Evolutionary conservation across 768 basidiomycete genomes (phyloP).

Genomic region (Agaricus subrufescens): DNA sequence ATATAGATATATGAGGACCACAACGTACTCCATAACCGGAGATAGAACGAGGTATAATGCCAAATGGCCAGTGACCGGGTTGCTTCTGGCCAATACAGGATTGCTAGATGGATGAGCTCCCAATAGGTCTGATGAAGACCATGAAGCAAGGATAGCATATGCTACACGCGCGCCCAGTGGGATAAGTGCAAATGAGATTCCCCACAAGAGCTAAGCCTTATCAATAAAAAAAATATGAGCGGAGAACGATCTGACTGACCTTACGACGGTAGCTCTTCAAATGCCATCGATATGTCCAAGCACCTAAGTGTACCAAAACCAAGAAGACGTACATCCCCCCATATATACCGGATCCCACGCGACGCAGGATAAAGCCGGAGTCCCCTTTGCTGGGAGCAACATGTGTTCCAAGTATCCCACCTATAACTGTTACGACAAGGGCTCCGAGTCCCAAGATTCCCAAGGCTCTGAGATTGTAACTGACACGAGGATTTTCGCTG

Average conservation of each 20-base stretch:
- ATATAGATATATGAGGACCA: constrained; percentile 42
- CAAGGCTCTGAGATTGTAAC: constrained; percentile 29
- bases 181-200: constrained; percentile 50
- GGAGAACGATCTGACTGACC: constrained; percentile 23
- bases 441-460: constrained; percentile 34
- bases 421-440: constrained; percentile 39
- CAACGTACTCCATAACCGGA: constrained; percentile 54
- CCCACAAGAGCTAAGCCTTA: constrained; percentile 44
- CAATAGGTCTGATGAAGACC: constrained; percentile 46
- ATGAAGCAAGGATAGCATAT: constrained; percentile 58
- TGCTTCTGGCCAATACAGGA: constrained; percentile 46
- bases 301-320: constrained; percentile 33
- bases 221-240: neutral
- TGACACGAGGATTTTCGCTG: constrained; percentile 42
- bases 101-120: constrained; percentile 33
- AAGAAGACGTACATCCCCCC: constrained; percentile 36
- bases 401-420: constrained; percentile 39
- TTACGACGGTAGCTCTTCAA: constrained; percentile 40
- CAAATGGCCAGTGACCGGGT: constrained; percentile 55
- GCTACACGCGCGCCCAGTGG: constrained; percentile 53
- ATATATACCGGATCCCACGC: constrained; percentile 38
- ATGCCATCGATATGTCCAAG: constrained; percentile 42
- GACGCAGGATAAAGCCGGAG: constrained; percentile 35
- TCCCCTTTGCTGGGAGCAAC: constrained; percentile 25
- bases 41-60: constrained; percentile 53